phyloP scores from a whole-genome alignment of 768 basidiomycete species.

The Boletus reticulatus region DNA sequence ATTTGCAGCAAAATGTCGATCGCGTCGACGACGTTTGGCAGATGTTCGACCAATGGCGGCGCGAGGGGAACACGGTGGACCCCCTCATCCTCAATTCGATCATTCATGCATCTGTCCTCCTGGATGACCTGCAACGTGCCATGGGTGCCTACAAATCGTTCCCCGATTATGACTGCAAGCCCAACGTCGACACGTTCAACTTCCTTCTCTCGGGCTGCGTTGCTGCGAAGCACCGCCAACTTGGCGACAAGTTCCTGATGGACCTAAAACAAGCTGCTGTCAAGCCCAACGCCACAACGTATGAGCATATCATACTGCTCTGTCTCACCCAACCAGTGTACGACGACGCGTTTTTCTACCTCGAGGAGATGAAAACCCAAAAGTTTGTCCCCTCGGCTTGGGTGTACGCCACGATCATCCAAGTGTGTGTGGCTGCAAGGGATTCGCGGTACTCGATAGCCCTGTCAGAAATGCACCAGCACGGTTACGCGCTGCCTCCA shows the following conservation, averaged over 20 bases:
- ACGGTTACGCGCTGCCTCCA: conserved; percentile 45
- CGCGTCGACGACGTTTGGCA: conserved; percentile 63
- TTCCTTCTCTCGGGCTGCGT: conserved; percentile 65
- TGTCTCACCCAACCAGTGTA: conserved; percentile 71
- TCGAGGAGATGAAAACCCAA: conserved; percentile 82
- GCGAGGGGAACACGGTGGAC: conserved; percentile 52
- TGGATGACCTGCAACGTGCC: conserved; percentile 72
- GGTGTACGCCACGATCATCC: conserved; percentile 60
- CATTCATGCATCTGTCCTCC: conserved; percentile 56
- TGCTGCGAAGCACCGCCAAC: conserved; percentile 51
- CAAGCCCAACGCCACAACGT: conserved; percentile 58
- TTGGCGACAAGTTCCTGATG: conserved; percentile 64
- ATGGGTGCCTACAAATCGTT: conserved; percentile 73
- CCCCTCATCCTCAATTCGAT: conserved; percentile 62
- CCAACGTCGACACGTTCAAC: conserved; percentile 68
- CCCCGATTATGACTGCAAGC: conserved; percentile 50
- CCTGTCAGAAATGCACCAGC: conserved; percentile 66
- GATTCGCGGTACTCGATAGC: conserved; percentile 68
- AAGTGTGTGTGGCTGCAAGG: conserved; percentile 50
- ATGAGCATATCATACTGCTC: conserved; percentile 64
- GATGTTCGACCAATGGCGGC: conserved; percentile 57
- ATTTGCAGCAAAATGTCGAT: conserved; percentile 47
- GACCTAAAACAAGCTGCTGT: conserved; percentile 63
- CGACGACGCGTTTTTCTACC: conserved; percentile 85
- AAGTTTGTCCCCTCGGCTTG: conserved; percentile 49